A percentile compares a stretch with the other conserved stretches of the same genome.
Conservation (phyloP, 164 flowering plant genomes). For the Nymphaea colorata region DNA sequence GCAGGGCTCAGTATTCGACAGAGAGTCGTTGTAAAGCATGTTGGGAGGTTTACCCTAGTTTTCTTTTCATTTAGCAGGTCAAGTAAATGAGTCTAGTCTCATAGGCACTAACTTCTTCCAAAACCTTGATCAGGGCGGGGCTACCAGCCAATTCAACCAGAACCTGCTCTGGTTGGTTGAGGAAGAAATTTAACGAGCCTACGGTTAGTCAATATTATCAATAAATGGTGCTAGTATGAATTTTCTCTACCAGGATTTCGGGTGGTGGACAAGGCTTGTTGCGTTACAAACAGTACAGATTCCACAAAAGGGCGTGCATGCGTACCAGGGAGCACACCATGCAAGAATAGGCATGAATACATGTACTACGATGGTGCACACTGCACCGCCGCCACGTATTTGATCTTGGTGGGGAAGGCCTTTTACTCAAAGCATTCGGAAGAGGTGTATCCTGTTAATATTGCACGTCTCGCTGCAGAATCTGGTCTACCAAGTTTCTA, state of each 20-base stretch:
- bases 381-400: conserved; percentile 51
- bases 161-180: no score
- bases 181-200: no score
- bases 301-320: conserved; percentile 14
- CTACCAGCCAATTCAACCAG: no score
- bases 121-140: no score
- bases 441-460: conserved; percentile 50
- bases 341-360: conserved; percentile 23
- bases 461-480: conserved; percentile 15
- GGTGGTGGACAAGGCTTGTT: conserved; percentile 31
- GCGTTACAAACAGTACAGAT: conserved; percentile 15
- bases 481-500: no score
- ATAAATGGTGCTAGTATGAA: background rate
- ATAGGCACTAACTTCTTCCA: no score
- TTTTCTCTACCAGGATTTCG: conserved; percentile 29
- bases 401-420: conserved; percentile 34
- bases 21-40: no score
- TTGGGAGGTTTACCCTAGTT: no score
- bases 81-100: no score
- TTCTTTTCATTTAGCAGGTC: no score
- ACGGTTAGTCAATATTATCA: no score
- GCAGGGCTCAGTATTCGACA: no score
- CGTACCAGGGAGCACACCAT: conserved; percentile 25
- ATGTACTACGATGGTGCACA: conserved; percentile 65
- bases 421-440: conserved; percentile 17